Base-by-base conservation (phyloP, 2,329 filamentous ascomycete species). In the Rhinocladiella similis region DNA sequence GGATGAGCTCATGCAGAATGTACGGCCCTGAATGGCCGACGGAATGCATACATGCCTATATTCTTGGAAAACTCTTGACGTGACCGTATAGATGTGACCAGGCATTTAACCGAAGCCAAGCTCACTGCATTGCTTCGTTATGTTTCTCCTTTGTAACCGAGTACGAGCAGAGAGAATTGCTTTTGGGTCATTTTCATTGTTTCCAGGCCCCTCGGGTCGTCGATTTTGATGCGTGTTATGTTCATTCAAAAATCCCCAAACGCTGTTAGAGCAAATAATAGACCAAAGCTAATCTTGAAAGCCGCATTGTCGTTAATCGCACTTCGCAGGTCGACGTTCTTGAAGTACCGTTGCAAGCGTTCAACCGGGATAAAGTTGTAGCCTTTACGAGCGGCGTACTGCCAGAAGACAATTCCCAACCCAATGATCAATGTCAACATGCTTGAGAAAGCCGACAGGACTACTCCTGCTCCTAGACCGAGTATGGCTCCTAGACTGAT, bases 231-330 rank as follows among this genome's bases (percentile, higher is more conserved):
- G 35, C n/a, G 35, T 48, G 35, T 33, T 19, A 9, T 27, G 19
- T 35, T 33, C 22, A 5, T 39, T 54, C 41, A 65, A 41, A 66
- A 65, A 45, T 66, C 63, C 12, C 62, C 75, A 71, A 78, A 77
- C 1, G 75, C 76, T 42, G 75, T 72, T 50, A 77, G 63, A 16
- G 73, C 72, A 72, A 78, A 75, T 50, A 74, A 74, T 1, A 67
- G 63, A 9, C 75, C 76, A 60, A 78, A 78, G 53, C 72, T 78
- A 20, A 75, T 65, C 67, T 78, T 78, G 61, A 78, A 76, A 1
- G 75, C 73, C 39, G 72, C 62, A 63, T 77, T 68, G 55, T 72
- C 64, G 35, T 69, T 69, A 49, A 77, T 63, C 1, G 70, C 68
- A 29, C 67, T 69, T 22, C 70, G 67, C 22, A 78, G 38, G 61